Percentiles rank a stretch among this genome's conserved stretches.
Conservation (phyloP, 306 rosid species). For the Datisca glomerata region DNA sequence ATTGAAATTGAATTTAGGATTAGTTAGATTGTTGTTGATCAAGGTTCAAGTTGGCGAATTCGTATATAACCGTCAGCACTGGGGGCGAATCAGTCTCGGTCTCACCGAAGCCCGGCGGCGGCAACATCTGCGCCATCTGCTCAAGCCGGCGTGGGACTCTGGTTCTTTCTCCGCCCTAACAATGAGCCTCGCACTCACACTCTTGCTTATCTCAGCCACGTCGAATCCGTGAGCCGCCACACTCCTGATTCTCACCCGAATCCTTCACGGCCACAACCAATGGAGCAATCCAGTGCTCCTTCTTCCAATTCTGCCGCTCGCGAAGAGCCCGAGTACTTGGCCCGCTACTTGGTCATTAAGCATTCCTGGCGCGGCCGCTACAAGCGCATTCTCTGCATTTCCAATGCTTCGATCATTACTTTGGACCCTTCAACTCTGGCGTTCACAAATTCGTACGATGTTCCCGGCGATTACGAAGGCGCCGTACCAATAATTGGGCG, state of each 20-base stretch:
- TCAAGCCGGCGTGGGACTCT: slow-evolving; percentile 50
- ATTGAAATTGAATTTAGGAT: slow-evolving; percentile 16
- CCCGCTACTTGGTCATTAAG: slow-evolving; percentile 68
- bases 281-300: slow-evolving; percentile 13
- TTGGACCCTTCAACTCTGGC: slow-evolving; percentile 79
- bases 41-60: slow-evolving; percentile 18
- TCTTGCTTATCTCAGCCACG: slow-evolving; percentile 56
- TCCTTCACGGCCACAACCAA: slow-evolving; percentile 6
- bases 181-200: slow-evolving; percentile 78
- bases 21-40: slow-evolving; percentile 28
- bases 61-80: slow-evolving; percentile 47
- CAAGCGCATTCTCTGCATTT: slow-evolving; percentile 81
- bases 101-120: slow-evolving; percentile 64
- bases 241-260: slow-evolving; percentile 38
- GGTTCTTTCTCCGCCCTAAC: slow-evolving; percentile 60
- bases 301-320: slow-evolving; percentile 19
- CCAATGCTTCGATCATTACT: slow-evolving; percentile 45
- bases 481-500: slow-evolving; percentile 66
- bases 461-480: slow-evolving; percentile 50
- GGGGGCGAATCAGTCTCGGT: slow-evolving; percentile 99
- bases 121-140: slow-evolving; percentile 22
- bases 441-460: slow-evolving; percentile 78
- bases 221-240: slow-evolving; percentile 56
- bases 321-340: slow-evolving; percentile 90
- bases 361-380: slow-evolving; percentile 99